phyloP scores from a whole-genome alignment of 495 filamentous ascomycete genomes.

The Aspergillus haitiensis region DNA sequence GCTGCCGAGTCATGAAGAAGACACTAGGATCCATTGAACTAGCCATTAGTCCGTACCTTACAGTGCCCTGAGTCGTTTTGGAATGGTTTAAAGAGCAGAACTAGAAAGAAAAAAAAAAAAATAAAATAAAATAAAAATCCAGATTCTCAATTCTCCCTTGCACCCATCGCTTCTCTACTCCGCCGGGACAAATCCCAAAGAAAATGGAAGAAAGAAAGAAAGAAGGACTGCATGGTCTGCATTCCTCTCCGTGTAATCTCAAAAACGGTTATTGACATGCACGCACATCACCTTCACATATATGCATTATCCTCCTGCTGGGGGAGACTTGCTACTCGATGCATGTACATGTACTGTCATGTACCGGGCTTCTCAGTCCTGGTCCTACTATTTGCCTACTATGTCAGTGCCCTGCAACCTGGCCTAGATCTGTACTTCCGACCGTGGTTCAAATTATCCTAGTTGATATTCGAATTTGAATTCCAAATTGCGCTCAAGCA shows the following conservation, averaged over 20 bases:
- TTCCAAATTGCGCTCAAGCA: background rate
- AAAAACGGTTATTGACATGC: conserved; percentile 14
- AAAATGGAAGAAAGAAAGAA: background rate
- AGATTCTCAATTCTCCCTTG: background rate
- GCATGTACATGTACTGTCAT: background rate
- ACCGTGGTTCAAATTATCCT: background rate
- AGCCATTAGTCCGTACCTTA: background rate
- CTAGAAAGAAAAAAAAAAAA: background rate
- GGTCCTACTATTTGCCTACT: too few species aligned
- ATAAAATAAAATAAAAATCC: background rate
- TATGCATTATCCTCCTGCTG: conserved; percentile 5
- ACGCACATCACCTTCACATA: background rate
- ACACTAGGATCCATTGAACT: background rate
- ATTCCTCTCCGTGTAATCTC: conserved; percentile 17
- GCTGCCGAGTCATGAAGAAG: background rate
- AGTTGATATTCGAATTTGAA: background rate
- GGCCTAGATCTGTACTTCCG: too few species aligned
- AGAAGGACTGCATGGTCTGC: conserved; percentile 16
- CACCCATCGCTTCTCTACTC: background rate
- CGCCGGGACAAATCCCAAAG: background rate
- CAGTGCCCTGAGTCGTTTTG: background rate
- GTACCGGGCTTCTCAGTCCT: too few species aligned
- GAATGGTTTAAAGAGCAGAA: background rate
- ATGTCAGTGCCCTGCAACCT: too few species aligned
- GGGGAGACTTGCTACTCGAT: background rate